Percentiles rank a stretch among this genome's conserved stretches.
phyloP scores from a whole-genome alignment of 768 basidiomycete genomes.

The Suillus tomentosus region DNA sequence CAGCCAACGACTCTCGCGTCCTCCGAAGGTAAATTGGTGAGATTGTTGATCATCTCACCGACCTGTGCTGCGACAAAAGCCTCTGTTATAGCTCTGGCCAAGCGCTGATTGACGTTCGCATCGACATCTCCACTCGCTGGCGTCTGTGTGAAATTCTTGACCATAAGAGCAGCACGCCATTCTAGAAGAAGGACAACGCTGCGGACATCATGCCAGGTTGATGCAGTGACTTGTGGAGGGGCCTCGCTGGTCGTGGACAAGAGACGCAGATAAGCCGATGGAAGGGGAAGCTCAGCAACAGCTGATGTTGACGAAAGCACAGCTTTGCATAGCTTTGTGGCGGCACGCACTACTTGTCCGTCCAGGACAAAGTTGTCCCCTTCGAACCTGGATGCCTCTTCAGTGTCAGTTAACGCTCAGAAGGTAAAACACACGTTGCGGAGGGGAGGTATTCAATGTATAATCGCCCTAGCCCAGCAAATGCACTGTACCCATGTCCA shows the following conservation, averaged over 20 bases:
- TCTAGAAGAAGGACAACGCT: constrained; percentile 54
- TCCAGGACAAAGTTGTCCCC: constrained; percentile 82
- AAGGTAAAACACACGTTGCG: constrained; percentile 50
- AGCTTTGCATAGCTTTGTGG: constrained; percentile 55
- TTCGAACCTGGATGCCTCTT: constrained; percentile 52
- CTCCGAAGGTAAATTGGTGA: constrained; percentile 23
- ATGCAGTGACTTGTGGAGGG: constrained; percentile 22
- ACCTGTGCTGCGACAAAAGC: constrained; percentile 66
- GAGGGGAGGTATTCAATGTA: constrained; percentile 69
- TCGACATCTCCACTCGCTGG: constrained; percentile 40
- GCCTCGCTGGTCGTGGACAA: constrained; percentile 32
- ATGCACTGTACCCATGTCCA: constrained; percentile 75
- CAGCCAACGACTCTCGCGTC: constrained; percentile 24
- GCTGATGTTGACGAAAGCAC: constrained; percentile 48
- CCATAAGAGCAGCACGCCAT: constrained; percentile 63
- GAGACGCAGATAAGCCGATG: constrained; percentile 53
- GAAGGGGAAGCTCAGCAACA: constrained; percentile 13
- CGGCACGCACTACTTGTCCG: constrained; percentile 71
- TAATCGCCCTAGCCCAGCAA: constrained; percentile 62
- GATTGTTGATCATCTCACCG: constrained; percentile 44
- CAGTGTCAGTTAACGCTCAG: neutral
- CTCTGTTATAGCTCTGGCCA: constrained; percentile 66
- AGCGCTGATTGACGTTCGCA: constrained; percentile 56
- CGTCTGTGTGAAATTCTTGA: constrained; percentile 42
- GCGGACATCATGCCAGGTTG: constrained; percentile 41